A percentile compares a stretch with the other conserved stretches of the same genome.
Evolutionary conservation across 1,139 yeast genomes (phyloP).

Genomic region (Dujonia santamariae): DNA sequence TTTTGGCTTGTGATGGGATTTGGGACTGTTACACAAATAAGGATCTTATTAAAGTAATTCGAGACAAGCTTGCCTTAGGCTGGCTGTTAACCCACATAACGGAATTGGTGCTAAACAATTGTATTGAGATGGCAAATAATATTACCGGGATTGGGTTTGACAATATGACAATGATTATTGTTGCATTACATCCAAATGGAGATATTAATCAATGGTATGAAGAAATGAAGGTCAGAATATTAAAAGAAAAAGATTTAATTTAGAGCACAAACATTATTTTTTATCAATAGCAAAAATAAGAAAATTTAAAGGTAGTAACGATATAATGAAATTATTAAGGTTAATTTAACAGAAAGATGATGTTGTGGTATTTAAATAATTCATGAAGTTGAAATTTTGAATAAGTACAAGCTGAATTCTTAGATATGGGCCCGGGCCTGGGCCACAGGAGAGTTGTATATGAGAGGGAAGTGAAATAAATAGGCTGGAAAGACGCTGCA

Average conservation of each 20-base stretch:
- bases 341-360: too few species aligned
- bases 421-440: too few species aligned
- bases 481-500: too few species aligned
- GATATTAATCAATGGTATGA: conserved; percentile 57
- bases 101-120: conserved; percentile 59
- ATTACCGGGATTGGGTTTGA: conserved; percentile 79
- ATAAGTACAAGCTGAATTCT: too few species aligned
- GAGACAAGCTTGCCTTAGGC: conserved; percentile 57
- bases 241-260: conserved; percentile 39
- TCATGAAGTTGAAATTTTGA: too few species aligned
- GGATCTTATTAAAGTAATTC: conserved; percentile 49
- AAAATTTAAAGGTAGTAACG: too few species aligned
- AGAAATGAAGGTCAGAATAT: conserved; percentile 46
- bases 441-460: too few species aligned
- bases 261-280: not conserved
- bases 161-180: conserved; percentile 69
- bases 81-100: conserved; percentile 57
- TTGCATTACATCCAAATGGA: conserved; percentile 51
- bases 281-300: too few species aligned
- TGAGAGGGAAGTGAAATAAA: too few species aligned
- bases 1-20: conserved; percentile 75
- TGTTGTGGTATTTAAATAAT: too few species aligned
- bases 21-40: conserved; percentile 74
- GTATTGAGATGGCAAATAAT: conserved; percentile 70
- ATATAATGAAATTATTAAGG: too few species aligned